Percentiles rank a stretch among this genome's conserved stretches.
Conservation (phyloP, 2,329 filamentous ascomycete species). For the Aspergillus viridinutans region DNA sequence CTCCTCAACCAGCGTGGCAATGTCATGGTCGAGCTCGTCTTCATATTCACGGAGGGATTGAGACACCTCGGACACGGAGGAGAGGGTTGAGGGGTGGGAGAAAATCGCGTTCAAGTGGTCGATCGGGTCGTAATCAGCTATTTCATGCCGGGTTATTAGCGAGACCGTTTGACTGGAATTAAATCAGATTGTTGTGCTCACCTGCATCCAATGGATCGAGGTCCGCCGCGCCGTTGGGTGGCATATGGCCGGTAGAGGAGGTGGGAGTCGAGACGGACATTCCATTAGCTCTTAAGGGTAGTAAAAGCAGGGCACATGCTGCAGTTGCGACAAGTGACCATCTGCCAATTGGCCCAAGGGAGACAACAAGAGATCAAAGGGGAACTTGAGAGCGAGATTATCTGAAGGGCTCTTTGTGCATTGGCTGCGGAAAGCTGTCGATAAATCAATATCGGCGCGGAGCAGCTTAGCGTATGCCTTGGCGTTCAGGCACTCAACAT, state of each 20-base stretch:
- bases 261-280: conserved; percentile 33
- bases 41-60: conserved; percentile 69
- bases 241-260: conserved; percentile 33
- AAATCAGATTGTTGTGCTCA: conserved; percentile 19
- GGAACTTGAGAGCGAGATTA: background rate
- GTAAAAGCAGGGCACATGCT: conserved; percentile 22
- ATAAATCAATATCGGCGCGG: background rate
- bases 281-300: conserved; percentile 27
- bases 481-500: background rate
- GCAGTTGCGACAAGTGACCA: conserved; percentile 5
- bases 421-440: background rate
- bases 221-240: conserved; percentile 33
- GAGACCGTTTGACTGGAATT: conserved; percentile 4
- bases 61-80: conserved; percentile 71
- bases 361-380: background rate
- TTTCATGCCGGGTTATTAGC: conserved; percentile 4
- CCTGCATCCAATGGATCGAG: conserved; percentile 44
- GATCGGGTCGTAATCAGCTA: conserved; percentile 86
- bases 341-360: conserved; percentile 3
- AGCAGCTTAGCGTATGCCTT: background rate
- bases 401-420: background rate
- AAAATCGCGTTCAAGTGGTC: conserved; percentile 92
- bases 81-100: conserved; percentile 78
- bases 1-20: conserved; percentile 64
- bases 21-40: conserved; percentile 75